Conservation (phyloP, 352 stramenopile genomes). For the Phytophthora europaea region DNA sequence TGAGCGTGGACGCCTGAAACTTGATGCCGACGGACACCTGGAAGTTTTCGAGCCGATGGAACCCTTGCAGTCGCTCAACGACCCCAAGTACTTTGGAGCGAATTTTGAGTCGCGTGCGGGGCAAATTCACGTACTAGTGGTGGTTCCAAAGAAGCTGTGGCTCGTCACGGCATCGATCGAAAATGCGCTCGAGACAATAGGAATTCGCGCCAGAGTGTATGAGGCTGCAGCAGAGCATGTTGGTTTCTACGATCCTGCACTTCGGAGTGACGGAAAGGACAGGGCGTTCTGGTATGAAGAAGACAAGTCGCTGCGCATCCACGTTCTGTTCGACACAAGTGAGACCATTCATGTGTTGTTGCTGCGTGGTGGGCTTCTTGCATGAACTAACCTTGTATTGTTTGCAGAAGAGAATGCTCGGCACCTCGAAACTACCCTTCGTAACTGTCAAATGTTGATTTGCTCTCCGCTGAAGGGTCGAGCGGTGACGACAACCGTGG, state of each 20-base stretch:
- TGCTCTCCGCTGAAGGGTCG: neutral
- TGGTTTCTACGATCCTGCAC: neutral
- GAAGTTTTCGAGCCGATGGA: neutral
- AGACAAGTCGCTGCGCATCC: neutral
- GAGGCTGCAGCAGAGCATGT: neutral
- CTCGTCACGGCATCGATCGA: neutral
- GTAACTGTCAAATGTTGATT: neutral
- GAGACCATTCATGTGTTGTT: neutral
- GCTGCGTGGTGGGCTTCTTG: neutral
- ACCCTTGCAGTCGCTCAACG: neutral
- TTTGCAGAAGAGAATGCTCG: neutral
- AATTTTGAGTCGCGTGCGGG: neutral
- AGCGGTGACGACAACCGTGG: neutral
- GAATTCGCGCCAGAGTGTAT: neutral
- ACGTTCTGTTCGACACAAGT: conserved; percentile 1
- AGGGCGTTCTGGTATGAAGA: neutral
- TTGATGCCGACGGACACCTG: neutral
- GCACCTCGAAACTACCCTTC: neutral
- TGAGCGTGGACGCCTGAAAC: neutral
- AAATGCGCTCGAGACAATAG: neutral
- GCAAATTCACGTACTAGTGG: neutral
- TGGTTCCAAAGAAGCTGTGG: neutral
- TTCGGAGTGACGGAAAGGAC: neutral
- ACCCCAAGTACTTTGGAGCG: neutral
- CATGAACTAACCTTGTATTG: neutral